Conservation (phyloP, 2,329 filamentous ascomycete genomes). For the Geosmithia putterillii region DNA sequence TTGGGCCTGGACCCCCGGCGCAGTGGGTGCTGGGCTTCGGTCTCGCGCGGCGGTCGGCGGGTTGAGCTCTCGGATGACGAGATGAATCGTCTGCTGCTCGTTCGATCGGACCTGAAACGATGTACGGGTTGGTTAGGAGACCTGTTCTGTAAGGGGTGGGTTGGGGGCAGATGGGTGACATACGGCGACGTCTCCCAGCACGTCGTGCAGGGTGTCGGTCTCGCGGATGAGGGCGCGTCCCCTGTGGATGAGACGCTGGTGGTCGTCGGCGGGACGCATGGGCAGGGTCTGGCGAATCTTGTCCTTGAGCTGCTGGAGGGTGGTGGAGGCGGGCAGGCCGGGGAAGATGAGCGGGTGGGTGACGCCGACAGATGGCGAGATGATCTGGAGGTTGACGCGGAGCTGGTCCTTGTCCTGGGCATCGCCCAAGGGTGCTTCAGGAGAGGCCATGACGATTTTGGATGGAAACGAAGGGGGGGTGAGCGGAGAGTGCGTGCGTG, state of each 20-base stretch:
- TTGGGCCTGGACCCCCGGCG: conserved; percentile 8
- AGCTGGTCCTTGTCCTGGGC: conserved; percentile 12
- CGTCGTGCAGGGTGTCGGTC: conserved; percentile 39
- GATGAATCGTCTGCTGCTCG: conserved; percentile 39
- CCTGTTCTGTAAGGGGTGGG: not conserved
- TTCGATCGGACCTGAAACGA: conserved; percentile 27
- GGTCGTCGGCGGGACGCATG: conserved; percentile 36
- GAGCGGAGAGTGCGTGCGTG: too few relatives aligned
- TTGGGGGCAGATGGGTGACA: conserved; percentile 7
- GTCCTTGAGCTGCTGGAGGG: conserved; percentile 44
- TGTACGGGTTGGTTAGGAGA: conserved; percentile 3
- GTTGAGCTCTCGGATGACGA: conserved; percentile 32
- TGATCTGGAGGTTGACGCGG: conserved; percentile 41
- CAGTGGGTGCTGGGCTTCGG: conserved; percentile 12
- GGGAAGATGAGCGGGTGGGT: conserved; percentile 36
- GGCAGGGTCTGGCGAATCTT: conserved; percentile 40
- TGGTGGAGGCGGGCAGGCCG: conserved; percentile 34
- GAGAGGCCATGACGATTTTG: conserved; percentile 2
- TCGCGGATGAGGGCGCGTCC: conserved; percentile 44
- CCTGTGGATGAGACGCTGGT: conserved; percentile 48
- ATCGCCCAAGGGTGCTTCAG: conserved; percentile 5
- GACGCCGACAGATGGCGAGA: conserved; percentile 46
- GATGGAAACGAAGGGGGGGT: too few relatives aligned
- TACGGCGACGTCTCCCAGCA: conserved; percentile 45
- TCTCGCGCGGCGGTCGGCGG: conserved; percentile 12